Percentiles rank a stretch among this genome's conserved stretches.
phyloP scores from a whole-genome alignment of 1,139 yeast genomes.

The Kodamaea ohmeri region DNA sequence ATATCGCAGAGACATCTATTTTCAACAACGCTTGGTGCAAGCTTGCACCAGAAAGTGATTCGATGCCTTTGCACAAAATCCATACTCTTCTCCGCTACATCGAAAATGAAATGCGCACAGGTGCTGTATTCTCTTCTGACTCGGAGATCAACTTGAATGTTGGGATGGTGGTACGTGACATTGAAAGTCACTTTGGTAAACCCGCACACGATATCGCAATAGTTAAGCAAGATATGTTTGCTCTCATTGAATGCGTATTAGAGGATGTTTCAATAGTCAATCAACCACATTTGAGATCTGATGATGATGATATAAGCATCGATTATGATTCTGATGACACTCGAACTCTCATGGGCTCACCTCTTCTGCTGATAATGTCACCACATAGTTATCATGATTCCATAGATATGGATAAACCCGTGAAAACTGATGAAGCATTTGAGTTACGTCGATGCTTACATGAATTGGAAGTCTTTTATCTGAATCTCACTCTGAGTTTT shows the following conservation, averaged over 20 bases:
- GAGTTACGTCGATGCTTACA: conserved; percentile 16
- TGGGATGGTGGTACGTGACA: conserved; percentile 8
- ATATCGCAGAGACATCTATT: conserved; percentile 8
- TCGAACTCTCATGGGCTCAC: conserved; percentile 9
- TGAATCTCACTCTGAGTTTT: conserved; percentile 12
- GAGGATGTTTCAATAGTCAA: conserved; percentile 17
- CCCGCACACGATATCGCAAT: conserved; percentile 11
- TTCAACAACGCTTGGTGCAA: conserved; percentile 14
- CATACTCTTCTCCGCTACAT: conserved; percentile 11
- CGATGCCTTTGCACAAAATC: conserved; percentile 9
- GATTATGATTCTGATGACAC: conserved; percentile 9
- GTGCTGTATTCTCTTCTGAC: conserved; percentile 1
- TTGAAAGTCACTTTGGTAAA: conserved; percentile 11
- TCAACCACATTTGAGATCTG: conserved; percentile 12
- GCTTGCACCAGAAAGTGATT: conserved; percentile 9
- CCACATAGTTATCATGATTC: conserved; percentile 4
- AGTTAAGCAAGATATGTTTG: conserved; percentile 15
- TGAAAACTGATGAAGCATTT: conserved; percentile 12
- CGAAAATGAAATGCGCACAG: conserved; percentile 12
- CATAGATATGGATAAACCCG: conserved; percentile 1
- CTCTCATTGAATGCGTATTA: conserved; percentile 12
- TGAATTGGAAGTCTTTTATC: conserved; percentile 15
- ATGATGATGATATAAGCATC: conserved; percentile 7
- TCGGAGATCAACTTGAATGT: conserved; percentile 7
- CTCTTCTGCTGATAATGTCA: conserved; percentile 3